Percentiles rank a stretch among this genome's conserved stretches.
These are phyloP conservation scores for Pseudodiploospora longispora DNA, from an alignment of 2,329 filamentous ascomycete genomes.

Conservation along the genomic window DNA sequence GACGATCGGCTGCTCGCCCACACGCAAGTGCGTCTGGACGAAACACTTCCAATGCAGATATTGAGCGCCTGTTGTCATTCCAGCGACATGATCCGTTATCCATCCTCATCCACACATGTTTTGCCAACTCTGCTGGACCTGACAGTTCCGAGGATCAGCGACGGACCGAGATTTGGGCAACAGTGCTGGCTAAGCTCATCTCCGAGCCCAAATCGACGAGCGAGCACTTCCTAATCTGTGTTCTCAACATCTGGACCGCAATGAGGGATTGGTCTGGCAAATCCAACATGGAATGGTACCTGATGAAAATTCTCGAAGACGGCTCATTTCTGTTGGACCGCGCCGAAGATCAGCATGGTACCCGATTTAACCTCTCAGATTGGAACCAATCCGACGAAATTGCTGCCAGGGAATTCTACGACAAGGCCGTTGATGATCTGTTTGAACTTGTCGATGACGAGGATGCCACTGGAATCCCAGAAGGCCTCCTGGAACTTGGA, in stretches of 20 bases:
- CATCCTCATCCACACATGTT: constrained; percentile 78
- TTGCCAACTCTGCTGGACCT: constrained; percentile 75
- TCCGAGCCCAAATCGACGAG: constrained; percentile 66
- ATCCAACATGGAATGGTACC: constrained; percentile 82
- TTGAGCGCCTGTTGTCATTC: constrained; percentile 80
- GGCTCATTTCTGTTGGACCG: constrained; percentile 85
- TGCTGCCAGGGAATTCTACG: constrained; percentile 81
- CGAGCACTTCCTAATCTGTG: constrained; percentile 72
- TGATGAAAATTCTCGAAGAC: constrained; percentile 90
- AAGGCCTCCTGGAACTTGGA: constrained; percentile 75
- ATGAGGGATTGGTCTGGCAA: constrained; percentile 87
- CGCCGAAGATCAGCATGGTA: constrained; percentile 68
- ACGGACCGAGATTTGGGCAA: constrained; percentile 81
- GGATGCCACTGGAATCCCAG: constrained; percentile 76
- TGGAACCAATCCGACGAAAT: constrained; percentile 74
- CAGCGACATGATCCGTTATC: constrained; percentile 82
- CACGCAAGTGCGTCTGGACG: constrained; percentile 37
- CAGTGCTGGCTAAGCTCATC: constrained; percentile 75
- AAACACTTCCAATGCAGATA: constrained; percentile 47
- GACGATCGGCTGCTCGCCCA: constrained; percentile 38
- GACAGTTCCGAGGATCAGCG: constrained; percentile 74
- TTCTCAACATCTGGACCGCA: constrained; percentile 80
- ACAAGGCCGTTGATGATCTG: constrained; percentile 68
- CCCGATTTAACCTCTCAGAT: constrained; percentile 61
- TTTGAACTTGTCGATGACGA: constrained; percentile 83